A percentile compares a stretch with the other conserved stretches of the same genome.
These are phyloP conservation scores for Pelargonium fulgidum DNA, from an alignment of 441 rosid species.

Conservation along the genomic window DNA sequence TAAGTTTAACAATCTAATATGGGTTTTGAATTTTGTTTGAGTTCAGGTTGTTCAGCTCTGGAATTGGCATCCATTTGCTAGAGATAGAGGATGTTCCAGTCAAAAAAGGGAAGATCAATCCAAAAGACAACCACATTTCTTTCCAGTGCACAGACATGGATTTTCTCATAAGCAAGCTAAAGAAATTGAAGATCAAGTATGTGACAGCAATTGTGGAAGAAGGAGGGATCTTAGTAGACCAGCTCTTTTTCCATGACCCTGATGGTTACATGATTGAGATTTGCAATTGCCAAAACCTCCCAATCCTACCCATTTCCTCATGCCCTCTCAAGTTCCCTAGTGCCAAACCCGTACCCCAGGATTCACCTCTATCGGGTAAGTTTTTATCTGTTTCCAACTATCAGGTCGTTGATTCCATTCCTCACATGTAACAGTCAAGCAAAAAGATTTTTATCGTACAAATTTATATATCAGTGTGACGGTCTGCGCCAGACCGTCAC, in stretches of 20 bases:
- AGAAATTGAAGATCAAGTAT: slow-evolving; percentile 18
- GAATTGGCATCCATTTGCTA: slow-evolving; percentile 25
- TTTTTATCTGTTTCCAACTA: not conserved
- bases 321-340: slow-evolving; percentile 15
- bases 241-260: slow-evolving; percentile 25
- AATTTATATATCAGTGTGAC: not conserved
- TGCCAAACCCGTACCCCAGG: not conserved
- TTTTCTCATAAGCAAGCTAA: slow-evolving; percentile 7
- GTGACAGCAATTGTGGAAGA: slow-evolving; percentile 23
- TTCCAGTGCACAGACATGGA: slow-evolving; percentile 20
- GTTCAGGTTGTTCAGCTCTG: slow-evolving; percentile 21
- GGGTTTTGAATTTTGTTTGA: not conserved
- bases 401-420: too few relatives aligned
- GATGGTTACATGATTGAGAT: slow-evolving; percentile 24
- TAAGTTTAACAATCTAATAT: too few relatives aligned
- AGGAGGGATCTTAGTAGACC: slow-evolving; percentile 20
- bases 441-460: not conserved
- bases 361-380: not conserved
- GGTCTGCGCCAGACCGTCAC: too few relatives aligned
- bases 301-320: slow-evolving; percentile 19
- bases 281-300: slow-evolving; percentile 25
- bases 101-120: slow-evolving; percentile 19
- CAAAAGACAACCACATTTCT: slow-evolving; percentile 26
- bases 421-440: too few relatives aligned
- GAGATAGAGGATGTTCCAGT: slow-evolving; percentile 15